Percentiles rank a stretch among this genome's conserved stretches.
Conservation (phyloP, 176 grass and related monocot genomes). For the Echinochloa phyllopogon region DNA sequence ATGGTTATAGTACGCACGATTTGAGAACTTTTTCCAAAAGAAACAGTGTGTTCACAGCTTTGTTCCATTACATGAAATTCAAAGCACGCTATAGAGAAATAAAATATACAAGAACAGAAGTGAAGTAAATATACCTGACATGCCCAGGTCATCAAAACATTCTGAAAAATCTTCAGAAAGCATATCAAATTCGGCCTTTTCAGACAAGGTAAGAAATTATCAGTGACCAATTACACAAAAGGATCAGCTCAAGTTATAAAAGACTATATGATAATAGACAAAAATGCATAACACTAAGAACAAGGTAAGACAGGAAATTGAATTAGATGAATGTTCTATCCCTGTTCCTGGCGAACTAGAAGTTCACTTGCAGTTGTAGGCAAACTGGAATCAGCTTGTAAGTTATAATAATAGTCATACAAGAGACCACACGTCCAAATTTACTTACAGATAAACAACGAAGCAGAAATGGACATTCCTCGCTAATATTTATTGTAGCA, state of each 20-base stretch:
- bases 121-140: conserved; percentile 64
- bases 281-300: not conserved
- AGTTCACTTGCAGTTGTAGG: conserved; percentile 13
- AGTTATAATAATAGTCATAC: conserved; percentile 23
- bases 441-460: not conserved
- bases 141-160: conserved; percentile 64
- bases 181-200: conserved; percentile 85
- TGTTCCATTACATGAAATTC: not conserved
- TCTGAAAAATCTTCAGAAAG: conserved; percentile 93
- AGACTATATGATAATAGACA: not conserved
- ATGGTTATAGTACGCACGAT: not conserved
- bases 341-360: not conserved
- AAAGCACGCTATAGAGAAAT: not conserved
- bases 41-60: not conserved
- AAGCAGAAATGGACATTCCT: not conserved
- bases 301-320: conserved; percentile 29
- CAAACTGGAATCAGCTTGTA: conserved; percentile 4
- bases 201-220: conserved; percentile 34
- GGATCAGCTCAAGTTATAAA: not conserved
- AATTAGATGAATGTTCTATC: not conserved
- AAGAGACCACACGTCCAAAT: conserved; percentile 5
- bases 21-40: not conserved
- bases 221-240: conserved; percentile 15
- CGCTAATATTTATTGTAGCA: not conserved
- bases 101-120: not conserved